Base-by-base conservation (phyloP, 805 yeast species). In the Wickerhamiella lipophila region DNA sequence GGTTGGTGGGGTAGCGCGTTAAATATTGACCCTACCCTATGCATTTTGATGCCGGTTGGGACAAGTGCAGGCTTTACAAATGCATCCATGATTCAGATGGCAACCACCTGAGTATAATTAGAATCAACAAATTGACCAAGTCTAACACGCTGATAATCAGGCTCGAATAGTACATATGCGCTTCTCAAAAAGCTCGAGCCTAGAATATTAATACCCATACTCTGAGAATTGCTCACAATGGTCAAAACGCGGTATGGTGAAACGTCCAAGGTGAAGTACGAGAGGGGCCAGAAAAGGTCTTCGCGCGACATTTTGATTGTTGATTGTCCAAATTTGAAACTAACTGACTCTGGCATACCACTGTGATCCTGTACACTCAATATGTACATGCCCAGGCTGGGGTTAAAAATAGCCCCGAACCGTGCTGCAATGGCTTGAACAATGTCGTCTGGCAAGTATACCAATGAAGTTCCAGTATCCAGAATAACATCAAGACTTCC, bases 111-210 rank as follows among this genome's bases (percentile, higher is more conserved):
- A 7, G 42, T 35, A 22, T 15, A 8, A 21, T 36, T 36, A 21
- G 53, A 23, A 52, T 54, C 51, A 23, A 23, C 47, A 38, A 49
- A 54, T 35, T 54, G 59, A 12, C 60, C 81, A 42, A 79, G 54
- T 2, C 78, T 74, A 21, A 78, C 66, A 55, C 72, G 67, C 30
- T 60, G 60, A 49, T 67, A 69, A 15, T 76, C 83, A 46, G 78
- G 64, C 58, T 79, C 80, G 58, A 71, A 76, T 15, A 77, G 78
- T 16, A 74, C 68, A 57, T 79, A 79, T 2, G 77, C 77, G 44
- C 69, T 68, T 50, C 79, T 66, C 51, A 79, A 62, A 54, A 79
- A 71, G 50, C 70, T 71, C 56, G 77, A 81, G 15, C 84, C 85
- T 25, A 79, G 64, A 46, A 76, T 66, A 40, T 36, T 70, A 49